Percentiles rank a stretch among this genome's conserved stretches.
phyloP scores from a whole-genome alignment of 371 early-diverging fungal species.

The Blakeslea trispora region DNA sequence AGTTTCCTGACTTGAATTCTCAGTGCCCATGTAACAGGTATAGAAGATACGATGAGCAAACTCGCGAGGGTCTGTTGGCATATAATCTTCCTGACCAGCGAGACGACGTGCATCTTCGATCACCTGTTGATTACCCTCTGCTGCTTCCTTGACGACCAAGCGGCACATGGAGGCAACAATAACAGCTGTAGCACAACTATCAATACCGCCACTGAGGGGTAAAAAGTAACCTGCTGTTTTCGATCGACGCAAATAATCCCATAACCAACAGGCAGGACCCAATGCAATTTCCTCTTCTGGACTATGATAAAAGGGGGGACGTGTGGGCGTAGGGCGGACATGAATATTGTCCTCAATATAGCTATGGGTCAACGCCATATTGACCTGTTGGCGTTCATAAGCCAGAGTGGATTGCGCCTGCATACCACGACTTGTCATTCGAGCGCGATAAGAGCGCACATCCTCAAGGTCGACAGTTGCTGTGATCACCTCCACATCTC shows the following conservation, averaged over 20 bases:
- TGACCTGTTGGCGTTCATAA: conserved; percentile 68
- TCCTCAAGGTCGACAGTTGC: conserved; percentile 92
- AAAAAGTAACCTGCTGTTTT: conserved; percentile 90
- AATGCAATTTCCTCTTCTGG: conserved; percentile 84
- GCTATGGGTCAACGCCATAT: conserved; percentile 53
- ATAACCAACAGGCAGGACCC: conserved; percentile 99
- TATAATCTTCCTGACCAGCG: conserved; percentile 59
- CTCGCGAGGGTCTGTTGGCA: conserved; percentile 81
- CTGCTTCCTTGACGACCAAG: conserved; percentile 74
- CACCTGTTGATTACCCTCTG: conserved; percentile 68
- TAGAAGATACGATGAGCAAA: conserved; percentile 87
- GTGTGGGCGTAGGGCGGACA: conserved; percentile 31
- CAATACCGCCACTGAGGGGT: conserved; percentile 96
- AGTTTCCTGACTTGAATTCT: conserved; percentile 88
- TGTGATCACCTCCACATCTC: conserved; percentile 92
- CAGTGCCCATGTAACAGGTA: conserved; percentile 95
- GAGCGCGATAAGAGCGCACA: conserved; percentile 81
- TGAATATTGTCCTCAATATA: conserved; percentile 45
- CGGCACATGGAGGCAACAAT: conserved; percentile 96
- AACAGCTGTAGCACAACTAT: conserved; percentile 92
- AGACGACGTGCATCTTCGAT: conserved; percentile 77
- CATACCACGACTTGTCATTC: conserved; percentile 72
- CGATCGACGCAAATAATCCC: conserved; percentile 97
- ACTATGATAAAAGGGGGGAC: conserved; percentile 54
- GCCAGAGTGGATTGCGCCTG: conserved; percentile 70